phyloP scores from a whole-genome alignment of 2,329 filamentous ascomycete species.

The Emydomyces testavorans region DNA sequence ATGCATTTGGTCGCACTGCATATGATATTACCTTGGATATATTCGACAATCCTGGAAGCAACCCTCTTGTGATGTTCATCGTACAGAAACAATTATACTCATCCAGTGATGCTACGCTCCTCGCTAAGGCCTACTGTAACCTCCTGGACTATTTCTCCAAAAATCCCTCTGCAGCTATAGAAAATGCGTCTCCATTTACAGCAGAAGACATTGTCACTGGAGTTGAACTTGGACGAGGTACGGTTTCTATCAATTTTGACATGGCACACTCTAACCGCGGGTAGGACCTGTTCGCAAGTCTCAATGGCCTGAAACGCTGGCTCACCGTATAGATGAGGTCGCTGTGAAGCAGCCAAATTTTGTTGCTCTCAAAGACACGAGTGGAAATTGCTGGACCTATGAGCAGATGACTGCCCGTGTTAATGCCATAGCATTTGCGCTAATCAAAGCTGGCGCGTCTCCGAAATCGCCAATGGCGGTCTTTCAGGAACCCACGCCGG shows the following conservation, averaged over 20 bases:
- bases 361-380: slow-evolving; percentile 24
- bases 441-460: slow-evolving; percentile 18
- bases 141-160: slow-evolving; percentile 11
- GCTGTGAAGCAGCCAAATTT: slow-evolving; percentile 14
- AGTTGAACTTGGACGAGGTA: slow-evolving; percentile 1
- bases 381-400: slow-evolving; percentile 28
- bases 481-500: slow-evolving; percentile 28
- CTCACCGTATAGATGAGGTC: slow-evolving; percentile 31
- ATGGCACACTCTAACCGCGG: not conserved
- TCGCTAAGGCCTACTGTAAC: slow-evolving; percentile 20
- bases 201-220: not conserved
- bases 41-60: slow-evolving; percentile 23
- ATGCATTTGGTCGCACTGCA: slow-evolving; percentile 15
- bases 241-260: not conserved
- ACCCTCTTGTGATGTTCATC: slow-evolving; percentile 18
- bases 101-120: slow-evolving; percentile 19
- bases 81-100: slow-evolving; percentile 28
- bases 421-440: slow-evolving; percentile 26
- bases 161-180: not conserved
- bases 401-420: slow-evolving; percentile 25
- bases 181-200: not conserved
- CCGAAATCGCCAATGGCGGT: slow-evolving; percentile 29
- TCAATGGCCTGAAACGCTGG: slow-evolving; percentile 21
- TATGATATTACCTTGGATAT: slow-evolving; percentile 33
- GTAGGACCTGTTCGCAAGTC: not conserved